Evolutionary conservation across 2,329 filamentous ascomycete genomes (phyloP), one percentile per base, ranked within the genome.

Genomic region (Cladosporium halotolerans): DNA sequence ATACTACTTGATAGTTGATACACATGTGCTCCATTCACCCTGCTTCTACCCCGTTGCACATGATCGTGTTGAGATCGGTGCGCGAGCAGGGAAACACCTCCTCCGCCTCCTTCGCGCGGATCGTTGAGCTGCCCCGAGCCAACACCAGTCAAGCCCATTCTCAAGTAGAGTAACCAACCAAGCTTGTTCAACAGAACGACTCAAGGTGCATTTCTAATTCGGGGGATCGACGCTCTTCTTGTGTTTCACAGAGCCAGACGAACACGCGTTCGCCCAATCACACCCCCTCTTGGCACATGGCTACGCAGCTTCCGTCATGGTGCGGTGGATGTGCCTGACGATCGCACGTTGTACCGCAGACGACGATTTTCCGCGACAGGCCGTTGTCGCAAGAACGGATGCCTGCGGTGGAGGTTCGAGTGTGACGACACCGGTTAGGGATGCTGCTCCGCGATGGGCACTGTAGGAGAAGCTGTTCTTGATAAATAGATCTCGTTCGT

Each of bases 171-270:
- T 51, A 38, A 32, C 9, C 11, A 19, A 9, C n/a, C 7, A 39
- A 47, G 45, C 45, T 38, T 47, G 10, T 13, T 10, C 33, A 11
- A 18, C 34, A 11, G 3, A 9, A 16, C 48, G 40, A 44, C 19
- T 51, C 48, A 44, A 28, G 18, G 40, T 31, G 10, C 19, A 14
- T 42, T 43, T 32, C 40, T 36, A 51, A 19, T 36, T 36, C 32
- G 40, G 13, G 36, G 36, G 48, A 51, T 44, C 48, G 44, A 36
- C 40, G 13, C 40, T 38, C 23, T 14, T 51, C 36, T 23, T 10
- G 13, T 19, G 47, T 50, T 50, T 51, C 48, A 44, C 16, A 43
- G 32, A 16, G 48, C 31, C 23, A 16, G 44, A 51, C 33, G 41
- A 38, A 36, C 23, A 50, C 39, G n/a, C 8, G 9, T 16, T 8